Percentiles rank a stretch among this genome's conserved stretches.
Evolutionary conservation across 345 rosid genomes (phyloP).

Genomic region (Corchorus capsularis): DNA sequence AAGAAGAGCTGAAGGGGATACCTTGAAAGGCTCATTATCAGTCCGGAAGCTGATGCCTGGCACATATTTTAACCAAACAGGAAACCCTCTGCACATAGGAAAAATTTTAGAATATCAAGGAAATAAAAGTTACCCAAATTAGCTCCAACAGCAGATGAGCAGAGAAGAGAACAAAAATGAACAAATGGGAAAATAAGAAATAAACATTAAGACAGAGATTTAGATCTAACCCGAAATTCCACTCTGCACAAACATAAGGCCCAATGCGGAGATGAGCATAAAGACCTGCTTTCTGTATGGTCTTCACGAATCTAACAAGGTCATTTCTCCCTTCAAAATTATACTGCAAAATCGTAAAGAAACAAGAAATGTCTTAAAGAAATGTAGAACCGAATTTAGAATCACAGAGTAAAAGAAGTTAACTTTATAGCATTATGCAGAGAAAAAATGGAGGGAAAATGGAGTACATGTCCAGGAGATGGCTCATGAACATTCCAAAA

Average conservation of each 20-base stretch:
- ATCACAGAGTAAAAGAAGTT: not conserved
- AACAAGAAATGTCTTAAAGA: not conserved
- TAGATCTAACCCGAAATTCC: conserved; percentile 90
- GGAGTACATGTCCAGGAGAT: conserved; percentile 82
- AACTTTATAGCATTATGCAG: not conserved
- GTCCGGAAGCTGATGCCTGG: conserved; percentile 99
- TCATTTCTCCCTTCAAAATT: conserved; percentile 95
- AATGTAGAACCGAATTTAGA: conserved; percentile 1
- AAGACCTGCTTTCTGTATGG: conserved; percentile 79
- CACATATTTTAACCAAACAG: conserved; percentile 98
- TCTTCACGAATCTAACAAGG: conserved; percentile 88
- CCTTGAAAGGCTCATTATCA: conserved; percentile 99
- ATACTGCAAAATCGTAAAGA: conserved; percentile 46
- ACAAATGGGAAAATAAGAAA: not conserved
- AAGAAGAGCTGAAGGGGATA: conserved; percentile 26
- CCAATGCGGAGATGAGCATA: conserved; percentile 98
- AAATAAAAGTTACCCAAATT: conserved; percentile 1
- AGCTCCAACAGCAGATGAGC: not conserved
- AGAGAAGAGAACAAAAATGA: not conserved
- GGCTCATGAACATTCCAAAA: conserved; percentile 99
- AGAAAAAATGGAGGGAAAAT: conserved; percentile 1
- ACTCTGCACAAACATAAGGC: conserved; percentile 98
- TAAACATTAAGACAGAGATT: conserved; percentile 10
- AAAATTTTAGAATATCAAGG: conserved; percentile 12
- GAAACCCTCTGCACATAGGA: conserved; percentile 76